Evolutionary conservation across 371 early-diverging fungal genomes (phyloP).

Genomic region (Mucor circinelloides): DNA sequence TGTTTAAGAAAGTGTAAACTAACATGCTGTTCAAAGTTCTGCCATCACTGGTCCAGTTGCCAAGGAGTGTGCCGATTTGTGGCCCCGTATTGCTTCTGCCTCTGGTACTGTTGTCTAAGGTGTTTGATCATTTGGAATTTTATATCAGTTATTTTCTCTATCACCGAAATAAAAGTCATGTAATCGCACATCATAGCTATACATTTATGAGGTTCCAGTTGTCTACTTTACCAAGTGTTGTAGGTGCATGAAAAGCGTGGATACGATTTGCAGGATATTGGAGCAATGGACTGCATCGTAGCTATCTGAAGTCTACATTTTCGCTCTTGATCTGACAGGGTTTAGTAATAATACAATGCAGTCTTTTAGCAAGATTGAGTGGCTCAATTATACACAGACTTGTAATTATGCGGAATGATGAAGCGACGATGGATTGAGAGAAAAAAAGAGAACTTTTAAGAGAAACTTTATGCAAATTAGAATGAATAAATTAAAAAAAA

Average conservation of each 20-base stretch:
- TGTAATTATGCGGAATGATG: too few species aligned
- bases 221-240: too few species aligned
- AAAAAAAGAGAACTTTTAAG: not conserved
- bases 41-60: conserved; percentile 99
- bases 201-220: not conserved
- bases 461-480: not conserved
- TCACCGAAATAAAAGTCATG: conserved; percentile 4
- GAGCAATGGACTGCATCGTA: too few species aligned
- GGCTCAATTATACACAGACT: too few species aligned
- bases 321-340: too few species aligned
- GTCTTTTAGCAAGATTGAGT: too few species aligned
- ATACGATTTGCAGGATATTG: not conserved
- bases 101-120: conserved; percentile 85
- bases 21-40: conserved; percentile 43
- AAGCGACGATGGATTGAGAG: too few species aligned
- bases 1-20: not conserved
- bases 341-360: too few species aligned
- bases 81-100: conserved; percentile 99
- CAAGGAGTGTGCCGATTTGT: conserved; percentile 99
- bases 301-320: too few species aligned
- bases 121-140: not conserved
- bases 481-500: not conserved
- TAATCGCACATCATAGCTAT: not conserved
- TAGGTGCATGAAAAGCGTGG: too few species aligned
- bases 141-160: not conserved